Evolutionary conservation across 176 grass and related monocot species (phyloP), one percentile per base, ranked within the genome.

Genomic region (Thalia dealbata): DNA sequence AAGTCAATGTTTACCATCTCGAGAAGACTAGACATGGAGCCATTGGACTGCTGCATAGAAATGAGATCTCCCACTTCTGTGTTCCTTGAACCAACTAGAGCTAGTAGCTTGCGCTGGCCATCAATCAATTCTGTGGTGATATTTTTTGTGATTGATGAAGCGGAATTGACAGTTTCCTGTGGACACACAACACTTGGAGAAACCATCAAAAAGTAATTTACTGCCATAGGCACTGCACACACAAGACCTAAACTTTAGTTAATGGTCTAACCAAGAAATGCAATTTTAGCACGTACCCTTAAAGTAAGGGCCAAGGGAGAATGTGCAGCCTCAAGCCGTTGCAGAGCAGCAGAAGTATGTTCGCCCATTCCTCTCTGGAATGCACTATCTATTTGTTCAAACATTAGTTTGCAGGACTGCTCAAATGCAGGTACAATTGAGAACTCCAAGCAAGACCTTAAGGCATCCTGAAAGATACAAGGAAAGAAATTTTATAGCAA

Each of bases 281-380:
- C 19, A 43, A 72, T 26, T 38, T 25, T 14, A 71, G 10, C 64
- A 68, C 45, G 50, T 86, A 97, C 95, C 76, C 76, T 92, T 38
- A 97, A 83, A 88, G 90, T 83, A 74, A 84, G 87, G 29, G 87
- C 90, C 73, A 97, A 76, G 64, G 95, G 95, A 84, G 76, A 82
- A 78, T 91, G 87, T 78, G 74, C 70, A 48, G 83, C 54, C 64
- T 84, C 81, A n/a, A 86, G 60, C 76, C 84, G 95, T 81, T 97
- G 85, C 81, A 86, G 77, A 75, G 86, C 70, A 81, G 87, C 90
- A 77, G 73, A 30, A 26, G 73, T 85, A 79, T 97, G 83, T 74
- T 97, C 95, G 61, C 82, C 79, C 85, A 92, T 92, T 66, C 90
- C 95, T 50, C 88, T 97, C 66, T 91, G 89, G 76, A 97, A 92